Evolutionary conservation across 2,329 filamentous ascomycete species (phyloP), one percentile per base, ranked within the genome.

Genomic region (Ophiocordyceps camponoti-floridani): DNA sequence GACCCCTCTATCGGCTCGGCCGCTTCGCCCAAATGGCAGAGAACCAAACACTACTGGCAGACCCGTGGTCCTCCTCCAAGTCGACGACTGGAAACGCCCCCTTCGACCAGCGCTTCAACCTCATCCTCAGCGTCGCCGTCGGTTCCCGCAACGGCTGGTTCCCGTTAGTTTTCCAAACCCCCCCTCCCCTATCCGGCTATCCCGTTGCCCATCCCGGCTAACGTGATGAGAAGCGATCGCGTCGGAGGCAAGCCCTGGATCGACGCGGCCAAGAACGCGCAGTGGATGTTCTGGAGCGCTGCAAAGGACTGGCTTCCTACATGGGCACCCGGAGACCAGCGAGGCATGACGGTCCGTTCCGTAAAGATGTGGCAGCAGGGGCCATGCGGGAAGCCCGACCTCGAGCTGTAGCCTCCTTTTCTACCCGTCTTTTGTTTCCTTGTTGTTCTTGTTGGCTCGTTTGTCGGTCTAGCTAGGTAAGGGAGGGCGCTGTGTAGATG

Each of bases 81-180:
- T 56, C 57, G n/a, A 56, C 57, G 7, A 58, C 54, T 7, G 54
- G 55, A 37, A 69, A 66, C 47, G 65, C 69, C 3, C 70, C 70
- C 0, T 73, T 73, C 52, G 69, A 73, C 52, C 63, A 71, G 51
- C 51, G 58, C 1, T 73, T 73, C 50, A 71, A 68, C 48, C 57
- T 73, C 14, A 66, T 72, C 33, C 53, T 73, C 26, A 70, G 70
- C 49, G 67, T 73, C 1, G 69, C 69, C 0, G 67, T 72, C 31
- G 70, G 70, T 2, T 56, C 60, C 37, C 65, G 55, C 7, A 70
- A 68, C 45, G 68, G 68, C 14, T 72, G 63, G 58, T 73, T 72
- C 52, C 51, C 54, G 57, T 63, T 52, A 50, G 60, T 55, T 18
- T 7, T n/a, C n/a, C n/a, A n/a, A n/a, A n/a, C n/a, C n/a, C n/a